Percentiles rank a stretch among this genome's conserved stretches.
These are phyloP conservation scores for Ceratocystis alfenasii DNA, from an alignment of 2,329 filamentous ascomycete genomes.

Conservation along the genomic window DNA sequence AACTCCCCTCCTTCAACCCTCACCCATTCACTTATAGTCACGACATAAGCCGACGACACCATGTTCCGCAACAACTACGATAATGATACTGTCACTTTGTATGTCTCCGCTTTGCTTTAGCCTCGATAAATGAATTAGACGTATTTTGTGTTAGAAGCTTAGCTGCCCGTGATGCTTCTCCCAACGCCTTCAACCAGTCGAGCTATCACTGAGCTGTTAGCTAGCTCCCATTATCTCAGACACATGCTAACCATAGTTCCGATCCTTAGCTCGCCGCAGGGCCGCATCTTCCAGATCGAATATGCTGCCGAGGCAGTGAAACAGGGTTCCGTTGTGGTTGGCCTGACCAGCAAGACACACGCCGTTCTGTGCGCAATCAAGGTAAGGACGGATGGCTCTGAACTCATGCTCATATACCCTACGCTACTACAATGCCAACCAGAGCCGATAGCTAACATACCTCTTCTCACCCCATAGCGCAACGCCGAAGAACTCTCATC, in stretches of 20 bases:
- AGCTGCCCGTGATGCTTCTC: background rate
- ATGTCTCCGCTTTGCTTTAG: conserved; percentile 33
- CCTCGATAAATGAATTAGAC: background rate
- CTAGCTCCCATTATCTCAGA: background rate
- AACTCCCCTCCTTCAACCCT: conserved; percentile 4
- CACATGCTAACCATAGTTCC: conserved; percentile 23
- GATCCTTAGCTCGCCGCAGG: conserved; percentile 74
- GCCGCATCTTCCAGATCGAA: conserved; percentile 98
- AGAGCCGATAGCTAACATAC: conserved; percentile 10
- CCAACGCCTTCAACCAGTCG: background rate
- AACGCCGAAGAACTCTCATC: conserved; percentile 99
- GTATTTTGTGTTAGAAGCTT: background rate
- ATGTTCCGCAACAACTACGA: conserved; percentile 99
- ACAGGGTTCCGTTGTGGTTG: conserved; percentile 95
- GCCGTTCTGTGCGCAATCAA: conserved; percentile 92
- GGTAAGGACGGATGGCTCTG: conserved; percentile 39
- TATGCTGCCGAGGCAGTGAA: conserved; percentile 98
- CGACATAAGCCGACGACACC: conserved; percentile 30
- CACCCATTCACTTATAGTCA: background rate
- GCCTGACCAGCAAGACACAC: conserved; percentile 95
- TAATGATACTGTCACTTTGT: conserved; percentile 99
- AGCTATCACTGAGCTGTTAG: background rate
- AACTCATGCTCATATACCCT: too few species aligned
- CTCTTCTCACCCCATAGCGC: conserved; percentile 44
- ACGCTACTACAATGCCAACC: background rate